Conservation (phyloP, 768 basidiomycete genomes). For the Boletus edulis region DNA sequence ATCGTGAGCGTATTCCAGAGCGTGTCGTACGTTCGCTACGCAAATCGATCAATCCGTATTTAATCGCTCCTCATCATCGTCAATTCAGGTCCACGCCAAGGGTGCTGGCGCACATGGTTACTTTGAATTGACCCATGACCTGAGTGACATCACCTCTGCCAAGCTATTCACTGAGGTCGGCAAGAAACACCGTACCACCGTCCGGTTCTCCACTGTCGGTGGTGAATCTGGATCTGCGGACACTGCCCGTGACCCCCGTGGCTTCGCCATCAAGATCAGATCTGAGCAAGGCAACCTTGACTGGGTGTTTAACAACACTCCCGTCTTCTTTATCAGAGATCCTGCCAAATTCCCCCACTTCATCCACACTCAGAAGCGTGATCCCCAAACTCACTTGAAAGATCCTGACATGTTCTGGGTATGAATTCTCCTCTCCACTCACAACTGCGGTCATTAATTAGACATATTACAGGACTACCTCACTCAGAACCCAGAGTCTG, state of each 20-base stretch:
- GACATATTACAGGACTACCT: slow-evolving; percentile 70
- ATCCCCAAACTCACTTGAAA: slow-evolving; percentile 90
- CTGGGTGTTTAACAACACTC: slow-evolving; percentile 91
- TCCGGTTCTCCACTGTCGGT: slow-evolving; percentile 92
- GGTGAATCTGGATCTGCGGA: slow-evolving; percentile 89
- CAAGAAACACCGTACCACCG: slow-evolving; percentile 69
- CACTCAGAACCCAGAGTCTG: slow-evolving; percentile 83
- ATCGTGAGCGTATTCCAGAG: slow-evolving; percentile 95
- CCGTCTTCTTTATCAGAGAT: slow-evolving; percentile 88
- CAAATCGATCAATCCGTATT: background rate
- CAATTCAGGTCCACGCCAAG: slow-evolving; percentile 79
- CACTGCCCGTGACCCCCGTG: slow-evolving; percentile 90
- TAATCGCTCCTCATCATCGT: slow-evolving; percentile 22
- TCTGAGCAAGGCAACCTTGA: slow-evolving; percentile 92
- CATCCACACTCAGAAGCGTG: slow-evolving; percentile 90
- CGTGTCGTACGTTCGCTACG: slow-evolving; percentile 60
- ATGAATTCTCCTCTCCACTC: background rate
- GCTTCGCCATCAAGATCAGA: slow-evolving; percentile 87
- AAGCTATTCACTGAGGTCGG: slow-evolving; percentile 62
- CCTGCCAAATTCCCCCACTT: slow-evolving; percentile 91
- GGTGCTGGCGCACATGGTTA: slow-evolving; percentile 92
- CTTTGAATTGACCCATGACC: slow-evolving; percentile 85
- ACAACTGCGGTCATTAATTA: background rate
- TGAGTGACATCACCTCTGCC: slow-evolving; percentile 79
- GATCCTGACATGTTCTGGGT: slow-evolving; percentile 87